These are phyloP conservation scores for Diutina rugosa DNA, from an alignment of 1,139 yeast species.

Conservation along the genomic window DNA sequence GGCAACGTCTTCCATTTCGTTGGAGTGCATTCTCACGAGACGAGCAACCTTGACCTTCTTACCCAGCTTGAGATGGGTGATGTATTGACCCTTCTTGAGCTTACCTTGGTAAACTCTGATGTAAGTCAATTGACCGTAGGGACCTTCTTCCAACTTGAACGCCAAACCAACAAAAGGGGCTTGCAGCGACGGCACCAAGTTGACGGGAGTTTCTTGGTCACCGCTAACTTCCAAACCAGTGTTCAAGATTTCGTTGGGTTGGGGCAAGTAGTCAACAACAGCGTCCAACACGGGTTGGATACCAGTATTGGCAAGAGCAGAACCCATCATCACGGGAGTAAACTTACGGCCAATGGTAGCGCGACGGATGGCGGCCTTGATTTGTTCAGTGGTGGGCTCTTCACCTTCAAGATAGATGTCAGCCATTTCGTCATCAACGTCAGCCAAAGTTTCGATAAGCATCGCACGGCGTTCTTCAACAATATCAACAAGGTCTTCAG, in stretches of 20 bases:
- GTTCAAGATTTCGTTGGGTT: constrained; percentile 86
- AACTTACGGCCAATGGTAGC: constrained; percentile 94
- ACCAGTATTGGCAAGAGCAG: constrained; percentile 93
- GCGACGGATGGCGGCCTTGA: constrained; percentile 81
- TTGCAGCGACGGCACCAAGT: constrained; percentile 57
- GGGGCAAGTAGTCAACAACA: constrained; percentile 89
- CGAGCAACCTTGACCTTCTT: constrained; percentile 92
- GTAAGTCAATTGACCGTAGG: constrained; percentile 93
- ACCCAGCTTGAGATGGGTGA: constrained; percentile 83
- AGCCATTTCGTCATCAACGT: constrained; percentile 95
- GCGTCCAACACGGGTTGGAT: constrained; percentile 92
- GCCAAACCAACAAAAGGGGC: constrained; percentile 93
- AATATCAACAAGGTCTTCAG: constrained; percentile 29
- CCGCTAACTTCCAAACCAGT: constrained; percentile 68
- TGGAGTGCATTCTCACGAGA: constrained; percentile 96
- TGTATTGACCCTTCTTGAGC: constrained; percentile 79
- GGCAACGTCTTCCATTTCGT: constrained; percentile 95
- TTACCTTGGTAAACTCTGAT: constrained; percentile 95
- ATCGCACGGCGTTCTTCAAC: constrained; percentile 39
- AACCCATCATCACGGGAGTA: constrained; percentile 98
- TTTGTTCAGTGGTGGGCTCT: constrained; percentile 74
- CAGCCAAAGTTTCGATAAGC: constrained; percentile 89
- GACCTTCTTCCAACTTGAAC: constrained; percentile 95
- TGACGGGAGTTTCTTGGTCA: constrained; percentile 58
- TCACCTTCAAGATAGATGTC: constrained; percentile 83